Evolutionary conservation across 192 early-diverging fungal species (phyloP).

Genomic region (Mortierella claussenii): DNA sequence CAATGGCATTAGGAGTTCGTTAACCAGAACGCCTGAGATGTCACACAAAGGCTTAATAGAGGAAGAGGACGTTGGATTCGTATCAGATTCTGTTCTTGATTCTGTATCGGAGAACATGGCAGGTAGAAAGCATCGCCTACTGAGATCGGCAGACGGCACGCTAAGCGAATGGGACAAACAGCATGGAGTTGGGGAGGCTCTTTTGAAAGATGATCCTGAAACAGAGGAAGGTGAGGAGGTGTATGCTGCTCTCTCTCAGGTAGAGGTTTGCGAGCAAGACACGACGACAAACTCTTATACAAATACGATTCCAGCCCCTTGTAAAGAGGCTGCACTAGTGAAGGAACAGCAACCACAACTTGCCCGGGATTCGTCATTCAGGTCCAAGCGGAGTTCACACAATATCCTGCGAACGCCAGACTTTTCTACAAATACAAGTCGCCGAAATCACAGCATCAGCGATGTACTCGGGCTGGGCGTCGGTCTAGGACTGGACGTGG

Average conservation of each 20-base stretch:
- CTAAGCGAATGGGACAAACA: constrained; percentile 23
- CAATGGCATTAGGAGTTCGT: too few relatives aligned
- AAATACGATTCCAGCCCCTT: not conserved
- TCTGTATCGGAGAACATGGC: constrained; percentile 14
- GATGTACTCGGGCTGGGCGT: constrained; percentile 1
- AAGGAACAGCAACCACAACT: constrained; percentile 5
- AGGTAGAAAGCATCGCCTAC: not conserved
- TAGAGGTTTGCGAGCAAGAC: too few relatives aligned
- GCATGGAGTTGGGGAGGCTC: constrained; percentile 10
- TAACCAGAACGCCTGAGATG: constrained; percentile 1
- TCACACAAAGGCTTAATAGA: not conserved
- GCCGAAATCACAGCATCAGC: constrained; percentile 19
- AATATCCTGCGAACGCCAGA: constrained; percentile 16
- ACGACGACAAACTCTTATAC: not conserved
- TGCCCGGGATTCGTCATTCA: constrained; percentile 7
- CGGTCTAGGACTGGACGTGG: constrained; percentile 15
- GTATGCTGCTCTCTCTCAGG: not conserved
- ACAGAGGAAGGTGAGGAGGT: too few relatives aligned
- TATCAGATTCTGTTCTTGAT: constrained; percentile 37
- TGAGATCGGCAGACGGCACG: not conserved
- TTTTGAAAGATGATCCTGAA: not conserved
- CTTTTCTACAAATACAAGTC: not conserved
- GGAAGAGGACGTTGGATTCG: constrained; percentile 35
- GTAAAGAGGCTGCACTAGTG: not conserved
- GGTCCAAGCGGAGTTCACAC: constrained; percentile 35